Conservation (phyloP, 305 asterid species). For the Fraxinus dipetala region DNA sequence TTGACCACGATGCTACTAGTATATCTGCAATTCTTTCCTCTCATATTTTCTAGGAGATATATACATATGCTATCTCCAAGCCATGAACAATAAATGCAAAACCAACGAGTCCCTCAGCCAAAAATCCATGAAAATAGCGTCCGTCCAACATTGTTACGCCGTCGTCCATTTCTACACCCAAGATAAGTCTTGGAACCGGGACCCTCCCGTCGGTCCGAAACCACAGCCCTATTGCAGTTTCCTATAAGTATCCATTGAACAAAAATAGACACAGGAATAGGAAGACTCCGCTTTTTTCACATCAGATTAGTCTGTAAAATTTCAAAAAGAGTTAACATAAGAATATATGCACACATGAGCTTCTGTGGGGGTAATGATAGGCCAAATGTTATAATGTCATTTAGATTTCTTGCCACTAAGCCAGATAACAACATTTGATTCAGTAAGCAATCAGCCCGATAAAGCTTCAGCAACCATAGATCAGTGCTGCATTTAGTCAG, state of each 20-base stretch:
- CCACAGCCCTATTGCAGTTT: neutral
- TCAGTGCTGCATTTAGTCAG: neutral
- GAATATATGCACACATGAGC: conserved; percentile 18
- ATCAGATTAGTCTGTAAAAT: neutral
- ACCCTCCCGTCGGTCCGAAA: neutral
- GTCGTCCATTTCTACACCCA: neutral
- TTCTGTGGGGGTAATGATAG: conserved; percentile 20
- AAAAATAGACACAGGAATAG: neutral
- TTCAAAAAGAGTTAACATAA: neutral
- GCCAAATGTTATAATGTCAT: conserved; percentile 22
- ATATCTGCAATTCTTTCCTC: neutral
- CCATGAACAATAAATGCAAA: neutral
- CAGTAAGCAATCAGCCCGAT: conserved; percentile 12
- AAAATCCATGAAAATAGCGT: neutral
- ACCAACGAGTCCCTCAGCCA: neutral
- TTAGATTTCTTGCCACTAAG: conserved; percentile 36
- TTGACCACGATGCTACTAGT: neutral
- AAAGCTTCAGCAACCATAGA: conserved; percentile 17
- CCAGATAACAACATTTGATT: conserved; percentile 32
- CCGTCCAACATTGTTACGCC: neutral
- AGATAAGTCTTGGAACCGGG: neutral
- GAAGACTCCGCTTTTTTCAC: neutral
- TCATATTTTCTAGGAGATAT: neutral
- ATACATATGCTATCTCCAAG: neutral
- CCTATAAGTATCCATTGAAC: neutral